These are phyloP conservation scores for Aspergillus sp. DNA, from an alignment of 2,329 filamentous ascomycete genomes.

Conservation along the genomic window DNA sequence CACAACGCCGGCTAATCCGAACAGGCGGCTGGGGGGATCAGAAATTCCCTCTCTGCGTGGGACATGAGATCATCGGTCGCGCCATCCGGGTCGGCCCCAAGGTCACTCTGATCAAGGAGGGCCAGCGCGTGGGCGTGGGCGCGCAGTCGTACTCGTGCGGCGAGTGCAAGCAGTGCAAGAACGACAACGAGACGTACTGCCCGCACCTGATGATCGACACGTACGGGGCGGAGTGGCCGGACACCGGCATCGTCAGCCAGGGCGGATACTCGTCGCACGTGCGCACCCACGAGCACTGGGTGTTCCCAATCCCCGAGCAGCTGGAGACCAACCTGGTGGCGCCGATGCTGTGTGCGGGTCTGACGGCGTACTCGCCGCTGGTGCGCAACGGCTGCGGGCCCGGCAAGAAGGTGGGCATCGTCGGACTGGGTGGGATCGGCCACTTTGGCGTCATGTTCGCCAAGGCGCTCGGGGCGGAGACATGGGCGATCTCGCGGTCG, in stretches of 20 bases:
- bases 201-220: slow-evolving; percentile 50
- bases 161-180: slow-evolving; percentile 63
- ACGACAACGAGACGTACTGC: slow-evolving; percentile 68
- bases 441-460: slow-evolving; percentile 70
- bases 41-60: slow-evolving; percentile 52
- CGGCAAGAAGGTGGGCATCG: slow-evolving; percentile 49
- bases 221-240: slow-evolving; percentile 54
- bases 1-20: background rate
- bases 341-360: slow-evolving; percentile 79
- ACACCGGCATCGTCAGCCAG: slow-evolving; percentile 62
- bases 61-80: slow-evolving; percentile 65
- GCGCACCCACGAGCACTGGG: slow-evolving; percentile 72
- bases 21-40: slow-evolving; percentile 53
- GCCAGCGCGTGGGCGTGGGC: slow-evolving; percentile 66
- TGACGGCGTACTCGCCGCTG: slow-evolving; percentile 76
- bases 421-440: slow-evolving; percentile 61
- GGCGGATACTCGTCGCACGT: slow-evolving; percentile 68
- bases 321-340: slow-evolving; percentile 61
- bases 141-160: slow-evolving; percentile 65
- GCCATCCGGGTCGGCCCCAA: slow-evolving; percentile 66
- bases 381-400: slow-evolving; percentile 71
- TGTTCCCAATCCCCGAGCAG: slow-evolving; percentile 67
- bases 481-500: slow-evolving; percentile 60
- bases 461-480: slow-evolving; percentile 63
- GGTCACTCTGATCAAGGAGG: slow-evolving; percentile 60